phyloP scores from a whole-genome alignment of 306 rosid genomes.

The Dicorynia guianensis region DNA sequence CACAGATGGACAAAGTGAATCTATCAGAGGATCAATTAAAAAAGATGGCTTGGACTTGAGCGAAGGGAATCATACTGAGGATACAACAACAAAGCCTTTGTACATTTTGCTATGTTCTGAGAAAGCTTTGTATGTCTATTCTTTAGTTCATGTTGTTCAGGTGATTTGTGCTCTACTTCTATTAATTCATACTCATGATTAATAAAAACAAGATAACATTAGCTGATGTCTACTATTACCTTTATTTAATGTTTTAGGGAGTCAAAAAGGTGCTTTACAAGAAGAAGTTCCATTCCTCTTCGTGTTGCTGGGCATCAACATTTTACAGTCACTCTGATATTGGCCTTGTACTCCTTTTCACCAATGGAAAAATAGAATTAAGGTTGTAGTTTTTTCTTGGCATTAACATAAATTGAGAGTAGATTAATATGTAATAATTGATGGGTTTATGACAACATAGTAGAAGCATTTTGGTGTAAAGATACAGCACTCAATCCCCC shows the following conservation, averaged over 20 bases:
- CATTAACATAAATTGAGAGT: not conserved
- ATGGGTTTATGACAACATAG: not conserved
- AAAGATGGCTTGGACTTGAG: constrained; percentile 48
- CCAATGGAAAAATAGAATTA: constrained; percentile 75
- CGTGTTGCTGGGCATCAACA: constrained; percentile 92
- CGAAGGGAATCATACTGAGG: constrained; percentile 51
- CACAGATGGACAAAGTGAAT: constrained; percentile 63
- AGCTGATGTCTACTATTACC: constrained; percentile 30
- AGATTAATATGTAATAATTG: not conserved
- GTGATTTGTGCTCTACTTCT: constrained; percentile 47
- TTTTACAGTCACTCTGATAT: constrained; percentile 54
- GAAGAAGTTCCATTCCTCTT: constrained; percentile 75
- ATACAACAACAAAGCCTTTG: constrained; percentile 57
- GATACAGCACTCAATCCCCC: not conserved
- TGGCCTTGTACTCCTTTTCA: constrained; percentile 67
- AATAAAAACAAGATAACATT: not conserved
- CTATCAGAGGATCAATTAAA: constrained; percentile 42
- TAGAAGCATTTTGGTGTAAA: constrained; percentile 16
- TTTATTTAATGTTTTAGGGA: constrained; percentile 60
- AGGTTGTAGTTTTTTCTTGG: constrained; percentile 53
- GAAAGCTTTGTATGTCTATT: constrained; percentile 79
- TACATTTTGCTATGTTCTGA: constrained; percentile 79
- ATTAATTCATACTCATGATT: constrained; percentile 5
- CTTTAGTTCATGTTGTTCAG: constrained; percentile 77
- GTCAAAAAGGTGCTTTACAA: constrained; percentile 83